Evolutionary conservation across 352 stramenopile species (phyloP), one percentile per base, ranked within the genome.

Genomic region (Phytopythium boreale): DNA sequence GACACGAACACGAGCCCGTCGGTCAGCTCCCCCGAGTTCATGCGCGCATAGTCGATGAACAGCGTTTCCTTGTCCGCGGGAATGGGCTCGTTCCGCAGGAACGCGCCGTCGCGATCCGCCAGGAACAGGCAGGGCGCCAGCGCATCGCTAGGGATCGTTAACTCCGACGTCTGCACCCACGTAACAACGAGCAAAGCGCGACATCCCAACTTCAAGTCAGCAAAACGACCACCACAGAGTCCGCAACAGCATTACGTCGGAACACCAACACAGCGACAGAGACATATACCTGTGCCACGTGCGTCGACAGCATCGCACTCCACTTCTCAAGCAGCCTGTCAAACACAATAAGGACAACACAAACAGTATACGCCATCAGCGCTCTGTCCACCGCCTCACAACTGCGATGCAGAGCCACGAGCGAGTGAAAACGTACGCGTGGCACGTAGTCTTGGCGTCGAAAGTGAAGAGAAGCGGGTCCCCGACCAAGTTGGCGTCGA

Each of bases 391-490:
- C 4, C 36, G 9, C 20, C 34, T 11, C 37, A 4, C 15, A 15
- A 29, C 22, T 2, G 34, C 34, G 6, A 43, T 22, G 10, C 51
- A 57, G 19, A 15, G 7, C 3, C 15, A 17, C 9, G n/a, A 56
- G 6, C 22, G 51, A n/a, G 14, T 5, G 37, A 12, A 59, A n/a
- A 47, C 76, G 39, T 66, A 87, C 71, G 87, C 71, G 14, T 79
- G 61, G 62, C 84, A 92, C 0, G 77, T 89, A 19, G 81, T 88
- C n/a, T 77, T 78, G 56, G 60, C 61, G 49, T 71, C 71, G 62
- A 87, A 92, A 14, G 80, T 80, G 61, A 91, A 88, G 29, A 94
- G 53, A 43, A 94, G 67, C 44, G 85, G 85, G 36, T 92, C 84
- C 9, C 85, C 83, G 10, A 67, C 75, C 56, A 91, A 59, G 53